Evolutionary conservation across 495 filamentous ascomycete species (phyloP), one percentile per base, ranked within the genome.

Genomic region (Letharia lupina): DNA sequence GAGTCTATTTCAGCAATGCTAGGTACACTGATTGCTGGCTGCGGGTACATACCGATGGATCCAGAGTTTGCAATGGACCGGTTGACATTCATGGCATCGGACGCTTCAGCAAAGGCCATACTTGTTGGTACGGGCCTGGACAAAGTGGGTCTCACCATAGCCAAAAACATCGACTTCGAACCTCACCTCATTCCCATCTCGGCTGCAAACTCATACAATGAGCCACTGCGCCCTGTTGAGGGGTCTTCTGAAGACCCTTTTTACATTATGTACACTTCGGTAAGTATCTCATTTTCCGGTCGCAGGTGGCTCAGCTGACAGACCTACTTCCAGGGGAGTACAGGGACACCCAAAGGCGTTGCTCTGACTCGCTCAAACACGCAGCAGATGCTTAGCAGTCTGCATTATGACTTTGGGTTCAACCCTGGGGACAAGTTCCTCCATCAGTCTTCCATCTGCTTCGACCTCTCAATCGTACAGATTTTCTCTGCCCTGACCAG

Each of bases 31-130:
- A 92, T 93, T 66, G 75, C 82, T 16, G 89, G 89, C 12, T 86
- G 85, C 63, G 90, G 86, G 41, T 91, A 93, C 73, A 73, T 93
- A 56, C 88, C 89, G 0, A 75, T 94, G 18, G 79, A 86, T 1
- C 84, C 88, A 15, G 82, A 78, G n/a, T 72, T 72, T 60, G 70
- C 70, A 7, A 63, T 31, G 4, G 71, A 69, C 6, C 66, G 72
- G 11, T 67, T 74, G 9, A 47, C 52, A 15, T 70, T 68, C 62
- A 74, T 74, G 72, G 68, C 63, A 16, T 50, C 61, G 15, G 69
- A 72, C 41, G 50, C 70, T 33, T 60, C 48, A 13, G 60, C 67
- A 52, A 61, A 65, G 35, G 58, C 71, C 56, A 37, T 71, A 1
- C 61, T 72, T 2, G 60, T 69, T n/a, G 65, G 65, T 16, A 40